Conservation (phyloP, 2,329 filamentous ascomycete species). For the Fusarium sp. region DNA sequence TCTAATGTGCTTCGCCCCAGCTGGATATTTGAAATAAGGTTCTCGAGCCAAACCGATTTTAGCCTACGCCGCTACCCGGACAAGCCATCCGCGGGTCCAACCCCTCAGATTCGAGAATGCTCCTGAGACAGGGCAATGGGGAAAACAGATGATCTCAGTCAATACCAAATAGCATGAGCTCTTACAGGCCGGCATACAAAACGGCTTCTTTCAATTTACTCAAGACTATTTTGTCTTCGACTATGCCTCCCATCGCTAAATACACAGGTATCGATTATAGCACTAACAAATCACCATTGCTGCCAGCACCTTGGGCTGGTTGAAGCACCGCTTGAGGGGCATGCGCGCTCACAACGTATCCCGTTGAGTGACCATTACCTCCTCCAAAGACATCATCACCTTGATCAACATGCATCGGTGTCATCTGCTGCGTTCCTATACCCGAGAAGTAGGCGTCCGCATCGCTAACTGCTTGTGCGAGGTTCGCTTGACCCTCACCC, state of each 20-base stretch:
- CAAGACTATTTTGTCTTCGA: constrained; percentile 17
- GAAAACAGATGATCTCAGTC: constrained; percentile 3
- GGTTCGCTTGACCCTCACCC: constrained; percentile 56
- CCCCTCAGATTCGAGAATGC: constrained; percentile 14
- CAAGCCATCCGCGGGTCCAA: constrained; percentile 18
- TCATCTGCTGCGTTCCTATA: constrained; percentile 79
- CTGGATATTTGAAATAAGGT: constrained; percentile 39
- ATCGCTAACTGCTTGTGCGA: constrained; percentile 80
- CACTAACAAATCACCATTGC: constrained; percentile 78
- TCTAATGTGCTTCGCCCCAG: constrained; percentile 27
- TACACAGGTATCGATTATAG: constrained; percentile 56
- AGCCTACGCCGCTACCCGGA: constrained; percentile 17
- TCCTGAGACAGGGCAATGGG: constrained; percentile 1
- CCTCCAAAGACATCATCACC: constrained; percentile 72
- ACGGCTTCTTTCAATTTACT: constrained; percentile 1
- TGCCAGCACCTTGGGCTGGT: constrained; percentile 70
- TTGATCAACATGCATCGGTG: constrained; percentile 73
- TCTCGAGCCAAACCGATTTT: constrained; percentile 34
- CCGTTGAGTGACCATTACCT: constrained; percentile 62
- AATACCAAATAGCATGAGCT: neutral
- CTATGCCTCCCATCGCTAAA: constrained; percentile 34
- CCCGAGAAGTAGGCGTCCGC: constrained; percentile 91
- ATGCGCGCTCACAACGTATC: constrained; percentile 84
- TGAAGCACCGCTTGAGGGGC: constrained; percentile 81
- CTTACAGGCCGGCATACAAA: neutral